Base-by-base conservation (phyloP, 1,139 yeast species). In the Suhomyces guaymorum region DNA sequence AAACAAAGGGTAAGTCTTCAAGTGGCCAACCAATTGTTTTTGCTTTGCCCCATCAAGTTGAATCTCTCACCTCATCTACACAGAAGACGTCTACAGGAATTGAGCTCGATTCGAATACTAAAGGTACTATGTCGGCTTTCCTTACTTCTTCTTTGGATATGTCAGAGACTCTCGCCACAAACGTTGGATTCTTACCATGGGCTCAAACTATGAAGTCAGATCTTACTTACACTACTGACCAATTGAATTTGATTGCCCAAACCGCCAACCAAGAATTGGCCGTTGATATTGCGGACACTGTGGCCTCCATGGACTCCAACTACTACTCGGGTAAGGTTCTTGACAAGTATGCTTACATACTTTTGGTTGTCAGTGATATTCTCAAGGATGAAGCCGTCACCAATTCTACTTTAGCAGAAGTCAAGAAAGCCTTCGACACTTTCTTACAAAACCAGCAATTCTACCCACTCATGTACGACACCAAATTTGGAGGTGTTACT, bases 321-420 rank as follows among this genome's bases (percentile, higher is more conserved):
- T 86, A 85, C 55, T 74, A 65, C 46, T 66, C 84, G 5, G 94
- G 92, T 30, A 85, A 85, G 58, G 70, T 75, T n/a, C 52, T 82
- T 30, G 92, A 83, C 59, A 84, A 83, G 60, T 84, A 77, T 53
- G 89, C 92, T 7, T 80, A 82, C 55, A 73, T 84, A 34, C 65
- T 83, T 33, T 71, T 81, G 41, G 84, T 81, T 7, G 75, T 80
- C 26, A 64, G 74, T 43, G 85, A 80, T 30, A 71, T 84, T 35
- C 60, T 84, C 35, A 59, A 72, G 32, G 82, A 82, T 49, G 69
- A 71, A 4, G 67, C 54, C 5, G 72, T 72, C 14, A 64, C 88
- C 9, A 49, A 63, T 26, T 53, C 68, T 11, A 70, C 82, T 7
- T 66, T 82, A 36, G 53, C 52, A 4, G 63, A 59, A 24, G 49